Evolutionary conservation across 495 filamentous ascomycete species (phyloP), one percentile per base, ranked within the genome.

Genomic region (Astrothelium macrocarpum): DNA sequence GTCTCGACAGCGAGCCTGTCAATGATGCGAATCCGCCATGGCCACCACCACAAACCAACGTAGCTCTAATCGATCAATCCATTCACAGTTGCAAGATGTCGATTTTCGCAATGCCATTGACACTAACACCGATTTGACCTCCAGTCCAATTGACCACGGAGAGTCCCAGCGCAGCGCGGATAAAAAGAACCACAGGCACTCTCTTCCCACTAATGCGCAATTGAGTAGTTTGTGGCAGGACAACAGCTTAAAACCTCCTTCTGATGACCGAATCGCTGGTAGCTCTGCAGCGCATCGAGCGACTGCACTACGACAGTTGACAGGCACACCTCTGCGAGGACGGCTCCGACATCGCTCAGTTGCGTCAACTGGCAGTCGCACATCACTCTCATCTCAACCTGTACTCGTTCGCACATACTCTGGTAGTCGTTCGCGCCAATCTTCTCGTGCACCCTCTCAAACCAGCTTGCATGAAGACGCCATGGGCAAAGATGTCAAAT

Each of bases 371-470:
- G 49, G 49, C 11, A 56, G 12, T 56, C 49, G 49, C 25, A 56
- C 49, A 26, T 56, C 49, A 56, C 49, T 56, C 2, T 56, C 49
- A 20, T 56, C 68, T 39, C 69, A 69, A 60, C 71, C 71, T 26
- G 71, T 73, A 59, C 65, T 73, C 43, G 71, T 73, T n/a, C 67
- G 71, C 14, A 70, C 71, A 18, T 73, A 73, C 62, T 71, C 71
- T 36, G 71, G 71, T 56, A 64, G 20, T 62, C 60, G 29, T 28
- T 66, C 69, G 10, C 45, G 69, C n/a, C 64, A 46, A 12, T 58
- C 66, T 32, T 69, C 71, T 59, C 42, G 62, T 9, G 58, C 62
- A 23, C 45, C 26, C 53, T 59, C 70, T 43, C 68, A 63, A 7
- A 61, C 62, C 29, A 43, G 32, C 12, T 23, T 61, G 59, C 16